Conservation (phyloP, 2,329 filamentous ascomycete species). For the Aspergillus flavus region DNA sequence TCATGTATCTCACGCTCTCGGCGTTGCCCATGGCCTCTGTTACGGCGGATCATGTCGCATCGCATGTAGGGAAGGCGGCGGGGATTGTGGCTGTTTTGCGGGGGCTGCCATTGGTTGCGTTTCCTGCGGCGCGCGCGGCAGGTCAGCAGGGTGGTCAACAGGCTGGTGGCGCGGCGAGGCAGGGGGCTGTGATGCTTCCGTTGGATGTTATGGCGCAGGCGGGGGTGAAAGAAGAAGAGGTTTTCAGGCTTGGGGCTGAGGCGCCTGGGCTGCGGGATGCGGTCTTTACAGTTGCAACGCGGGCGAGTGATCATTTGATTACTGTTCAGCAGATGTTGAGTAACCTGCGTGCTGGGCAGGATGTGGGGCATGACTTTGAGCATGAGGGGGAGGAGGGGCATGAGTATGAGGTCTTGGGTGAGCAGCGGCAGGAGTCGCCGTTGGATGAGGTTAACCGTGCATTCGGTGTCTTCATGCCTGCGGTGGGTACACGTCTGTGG, state of each 20-base stretch:
- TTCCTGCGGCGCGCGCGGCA: conserved; percentile 59
- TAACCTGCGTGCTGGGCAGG: conserved; percentile 72
- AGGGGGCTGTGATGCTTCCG: conserved; percentile 75
- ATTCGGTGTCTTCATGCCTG: conserved; percentile 80
- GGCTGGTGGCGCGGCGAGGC: conserved; percentile 46
- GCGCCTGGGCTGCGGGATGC: conserved; percentile 84
- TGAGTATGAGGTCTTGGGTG: conserved; percentile 44
- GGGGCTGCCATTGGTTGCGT: conserved; percentile 84
- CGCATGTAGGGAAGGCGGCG: conserved; percentile 90
- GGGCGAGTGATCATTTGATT: conserved; percentile 93
- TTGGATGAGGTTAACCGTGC: conserved; percentile 63
- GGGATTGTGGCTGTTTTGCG: conserved; percentile 86
- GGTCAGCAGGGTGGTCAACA: conserved; percentile 57
- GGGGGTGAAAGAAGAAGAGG: conserved; percentile 82
- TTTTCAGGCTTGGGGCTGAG: conserved; percentile 77
- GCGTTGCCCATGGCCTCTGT: conserved; percentile 77
- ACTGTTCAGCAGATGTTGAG: conserved; percentile 90
- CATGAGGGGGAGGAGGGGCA: conserved; percentile 76
- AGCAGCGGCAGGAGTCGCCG: conserved; percentile 30
- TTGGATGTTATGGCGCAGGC: conserved; percentile 85
- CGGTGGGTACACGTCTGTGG: conserved; percentile 76
- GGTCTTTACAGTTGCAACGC: conserved; percentile 87
- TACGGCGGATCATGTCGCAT: conserved; percentile 88
- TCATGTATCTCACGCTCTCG: conserved; percentile 85
- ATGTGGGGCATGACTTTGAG: conserved; percentile 84